A percentile compares a stretch with the other conserved stretches of the same genome.
Evolutionary conservation across 2,329 filamentous ascomycete species (phyloP).

Genomic region (Claviceps cyperi): DNA sequence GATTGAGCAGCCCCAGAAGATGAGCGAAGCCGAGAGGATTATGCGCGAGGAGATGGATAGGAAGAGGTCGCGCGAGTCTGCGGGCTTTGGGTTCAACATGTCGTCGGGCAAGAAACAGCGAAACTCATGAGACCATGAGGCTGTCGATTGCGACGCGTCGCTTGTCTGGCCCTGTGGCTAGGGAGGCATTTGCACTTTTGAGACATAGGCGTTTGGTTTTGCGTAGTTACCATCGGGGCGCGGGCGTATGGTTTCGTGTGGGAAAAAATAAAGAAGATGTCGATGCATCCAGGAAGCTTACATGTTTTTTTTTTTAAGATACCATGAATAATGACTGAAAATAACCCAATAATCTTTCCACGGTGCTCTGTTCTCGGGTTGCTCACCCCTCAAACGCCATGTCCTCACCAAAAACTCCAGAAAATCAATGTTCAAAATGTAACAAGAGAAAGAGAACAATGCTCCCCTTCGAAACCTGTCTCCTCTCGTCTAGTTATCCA

Average conservation of each 20-base stretch:
- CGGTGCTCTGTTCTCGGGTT: not conserved
- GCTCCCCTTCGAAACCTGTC: no score
- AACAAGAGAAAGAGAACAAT: not conserved
- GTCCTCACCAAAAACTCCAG: not conserved
- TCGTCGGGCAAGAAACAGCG: constrained; percentile 38
- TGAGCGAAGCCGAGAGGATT: constrained; percentile 76
- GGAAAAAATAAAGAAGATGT: not conserved
- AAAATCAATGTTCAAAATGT: not conserved
- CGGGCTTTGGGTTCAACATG: constrained; percentile 32
- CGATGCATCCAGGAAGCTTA: not conserved
- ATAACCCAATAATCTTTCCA: not conserved
- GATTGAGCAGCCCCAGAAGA: constrained; percentile 57
- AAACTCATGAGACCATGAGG: constrained; percentile 11
- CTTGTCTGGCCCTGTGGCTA: no score
- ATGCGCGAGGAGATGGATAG: constrained; percentile 75
- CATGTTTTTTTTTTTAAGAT: not conserved
- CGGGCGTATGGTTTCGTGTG: not conserved
- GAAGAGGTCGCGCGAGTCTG: constrained; percentile 42
- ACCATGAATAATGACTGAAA: constrained; percentile 2
- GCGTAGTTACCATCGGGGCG: not conserved
- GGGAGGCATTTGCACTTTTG: not conserved
- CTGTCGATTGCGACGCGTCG: no score
- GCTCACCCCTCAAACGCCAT: constrained; percentile 1
- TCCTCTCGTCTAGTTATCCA: constrained; percentile 19
- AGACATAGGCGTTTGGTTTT: not conserved